These are phyloP conservation scores for Prunus armeniaca DNA, from an alignment of 306 rosid species.

Conservation along the genomic window DNA sequence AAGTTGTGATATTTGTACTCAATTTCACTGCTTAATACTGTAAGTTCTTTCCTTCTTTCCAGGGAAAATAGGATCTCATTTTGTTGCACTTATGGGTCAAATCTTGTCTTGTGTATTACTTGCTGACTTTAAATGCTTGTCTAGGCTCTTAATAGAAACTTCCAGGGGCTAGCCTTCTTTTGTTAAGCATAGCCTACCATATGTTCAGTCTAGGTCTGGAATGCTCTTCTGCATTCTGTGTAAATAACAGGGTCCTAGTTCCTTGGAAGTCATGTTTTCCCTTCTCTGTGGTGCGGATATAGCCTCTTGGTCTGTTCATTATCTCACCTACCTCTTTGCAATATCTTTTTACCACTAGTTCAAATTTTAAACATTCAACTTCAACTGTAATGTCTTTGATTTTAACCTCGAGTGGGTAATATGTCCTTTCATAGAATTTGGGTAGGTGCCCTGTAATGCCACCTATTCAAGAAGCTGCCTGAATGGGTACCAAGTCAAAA, in stretches of 20 bases:
- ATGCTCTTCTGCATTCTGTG: background rate
- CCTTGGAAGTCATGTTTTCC: background rate
- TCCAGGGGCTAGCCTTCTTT: background rate
- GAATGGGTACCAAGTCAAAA: background rate
- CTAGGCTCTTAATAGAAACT: background rate
- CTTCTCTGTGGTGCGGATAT: background rate
- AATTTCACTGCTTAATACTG: background rate
- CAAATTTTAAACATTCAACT: background rate
- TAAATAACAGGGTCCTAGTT: background rate
- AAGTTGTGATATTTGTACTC: background rate
- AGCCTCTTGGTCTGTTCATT: background rate
- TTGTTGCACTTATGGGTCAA: background rate
- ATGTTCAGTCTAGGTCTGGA: background rate
- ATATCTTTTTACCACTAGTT: background rate
- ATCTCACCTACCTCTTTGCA: background rate
- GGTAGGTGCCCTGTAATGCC: background rate
- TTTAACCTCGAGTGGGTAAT: background rate
- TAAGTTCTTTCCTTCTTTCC: background rate
- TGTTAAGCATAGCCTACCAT: background rate
- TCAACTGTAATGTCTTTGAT: background rate
- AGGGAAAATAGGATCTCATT: background rate
- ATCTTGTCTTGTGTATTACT: background rate
- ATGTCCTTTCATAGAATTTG: background rate
- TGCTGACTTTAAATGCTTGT: background rate
- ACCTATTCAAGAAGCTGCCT: background rate